Percentiles rank a stretch among this genome's conserved stretches.
These are phyloP conservation scores for Serendipita indica DNA, from an alignment of 768 basidiomycete genomes.

Conservation along the genomic window DNA sequence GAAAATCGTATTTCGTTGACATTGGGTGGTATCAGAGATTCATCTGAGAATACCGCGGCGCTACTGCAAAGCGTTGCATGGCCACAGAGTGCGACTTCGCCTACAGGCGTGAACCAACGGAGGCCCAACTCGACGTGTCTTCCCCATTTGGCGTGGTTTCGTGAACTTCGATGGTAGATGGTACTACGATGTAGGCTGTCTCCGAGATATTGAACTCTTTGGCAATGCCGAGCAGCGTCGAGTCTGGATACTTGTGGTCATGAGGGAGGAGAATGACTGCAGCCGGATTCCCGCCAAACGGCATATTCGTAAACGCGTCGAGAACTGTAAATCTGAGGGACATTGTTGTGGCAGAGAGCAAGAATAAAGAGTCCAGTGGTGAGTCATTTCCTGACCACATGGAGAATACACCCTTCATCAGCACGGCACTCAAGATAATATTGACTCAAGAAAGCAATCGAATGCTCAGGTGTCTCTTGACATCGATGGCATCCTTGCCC, in stretches of 20 bases:
- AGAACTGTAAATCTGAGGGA: constrained; percentile 23
- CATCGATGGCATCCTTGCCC: too few species aligned
- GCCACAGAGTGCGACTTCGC: constrained; percentile 22
- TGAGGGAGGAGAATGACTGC: constrained; percentile 20
- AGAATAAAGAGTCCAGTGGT: too few species aligned
- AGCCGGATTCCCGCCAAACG: constrained; percentile 24
- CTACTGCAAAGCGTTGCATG: constrained; percentile 24
- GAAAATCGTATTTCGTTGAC: constrained; percentile 15
- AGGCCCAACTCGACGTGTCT: constrained; percentile 16
- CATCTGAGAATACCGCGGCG: constrained; percentile 16
- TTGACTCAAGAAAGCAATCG: too few species aligned
- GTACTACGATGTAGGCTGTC: constrained; percentile 16
- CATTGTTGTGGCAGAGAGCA: not conserved
- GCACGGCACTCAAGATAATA: too few species aligned
- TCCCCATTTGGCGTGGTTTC: not conserved
- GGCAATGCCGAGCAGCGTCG: constrained; percentile 14
- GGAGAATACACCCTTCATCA: too few species aligned
- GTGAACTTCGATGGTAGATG: not conserved
- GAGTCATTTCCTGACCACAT: too few species aligned
- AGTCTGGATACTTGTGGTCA: constrained; percentile 9
- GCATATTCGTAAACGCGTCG: constrained; percentile 23
- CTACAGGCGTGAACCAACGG: constrained; percentile 21
- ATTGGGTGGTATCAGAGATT: constrained; percentile 1
- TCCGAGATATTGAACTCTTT: constrained; percentile 20
- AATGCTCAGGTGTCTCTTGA: too few species aligned